Evolutionary conservation across 495 filamentous ascomycete species (phyloP), one percentile per base, ranked within the genome.

Genomic region (Massariosphaeria phaeospora): DNA sequence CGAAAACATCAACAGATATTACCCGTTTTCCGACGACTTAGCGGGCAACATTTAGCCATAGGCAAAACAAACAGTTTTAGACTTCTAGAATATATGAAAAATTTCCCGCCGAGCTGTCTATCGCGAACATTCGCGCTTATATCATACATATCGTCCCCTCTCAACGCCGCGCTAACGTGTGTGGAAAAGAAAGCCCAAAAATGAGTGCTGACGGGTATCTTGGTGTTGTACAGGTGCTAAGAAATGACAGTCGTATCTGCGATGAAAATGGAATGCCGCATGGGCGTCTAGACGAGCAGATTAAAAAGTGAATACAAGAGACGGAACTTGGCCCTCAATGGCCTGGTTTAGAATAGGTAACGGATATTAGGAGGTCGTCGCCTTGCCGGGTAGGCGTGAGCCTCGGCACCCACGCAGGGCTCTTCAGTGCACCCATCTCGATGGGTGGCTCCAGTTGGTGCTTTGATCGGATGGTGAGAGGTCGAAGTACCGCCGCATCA

Each of bases 311-410:
- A 5, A 29, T 41, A 42, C 39, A 49, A 52, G 24, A 53, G 50
- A 31, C 21, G 41, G 34, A 48, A 46, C 20, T 26, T 10, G 11
- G 35, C 44, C 18, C 11, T 50, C 20, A 49, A 29, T 40, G 43
- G n/a, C 21, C 17, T 10, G 36, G 46, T 24, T 57, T 50, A 10
- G 52, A 48, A 41, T 61, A 65, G 36, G 44, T 35, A 10, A 66
- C 63, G 4, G 43, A 52, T 17, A 66, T 63, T 13, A 63, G 58
- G 27, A 72, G 36, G 47, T 72, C 69, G 10, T 72, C 66, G 5
- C 69, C 69, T 13, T 59, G 43, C 17, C 63, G 42, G 23, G 51
- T 64, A n/a, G 69, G 69, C n/a, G 69, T 72, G 26, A 72, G 34
- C 23, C 62, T 62, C 9, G 69, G 68, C 25, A 64, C 65, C 69